phyloP scores from a whole-genome alignment of 1,139 yeast genomes.

The Saccharomyces hybrid region DNA sequence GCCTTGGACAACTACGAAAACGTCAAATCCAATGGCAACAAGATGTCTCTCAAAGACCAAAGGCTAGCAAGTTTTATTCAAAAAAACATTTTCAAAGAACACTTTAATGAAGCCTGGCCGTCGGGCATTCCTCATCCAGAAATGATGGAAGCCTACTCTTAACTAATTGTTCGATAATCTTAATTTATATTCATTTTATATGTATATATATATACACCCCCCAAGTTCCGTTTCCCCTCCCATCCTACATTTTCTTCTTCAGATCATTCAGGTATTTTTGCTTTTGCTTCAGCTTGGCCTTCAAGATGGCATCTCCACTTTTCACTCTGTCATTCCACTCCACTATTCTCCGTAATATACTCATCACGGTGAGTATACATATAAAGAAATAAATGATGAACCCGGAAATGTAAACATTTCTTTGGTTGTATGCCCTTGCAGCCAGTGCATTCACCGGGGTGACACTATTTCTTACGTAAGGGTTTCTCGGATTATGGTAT shows the following conservation, averaged over 20 bases:
- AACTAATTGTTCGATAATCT: background rate
- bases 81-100: constrained; percentile 42
- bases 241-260: background rate
- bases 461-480: constrained; percentile 6
- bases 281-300: background rate
- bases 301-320: background rate
- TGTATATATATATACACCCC: background rate
- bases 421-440: constrained; percentile 55
- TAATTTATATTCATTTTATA: background rate
- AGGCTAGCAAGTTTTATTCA: constrained; percentile 41
- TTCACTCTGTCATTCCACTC: constrained; percentile 40
- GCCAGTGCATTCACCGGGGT: constrained; percentile 17
- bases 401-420: constrained; percentile 65
- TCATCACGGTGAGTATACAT: constrained; percentile 52
- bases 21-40: constrained; percentile 35
- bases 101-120: constrained; percentile 61
- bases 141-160: background rate
- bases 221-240: background rate
- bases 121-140: constrained; percentile 36
- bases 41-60: constrained; percentile 37
- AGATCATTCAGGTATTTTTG: background rate
- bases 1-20: constrained; percentile 55
- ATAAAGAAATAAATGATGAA: constrained; percentile 56
- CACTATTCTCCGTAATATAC: constrained; percentile 50
- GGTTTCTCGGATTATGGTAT: constrained; percentile 15